These are phyloP conservation scores for Talaromyces sp. DNA, from an alignment of 2,329 filamentous ascomycete species.

Conservation along the genomic window DNA sequence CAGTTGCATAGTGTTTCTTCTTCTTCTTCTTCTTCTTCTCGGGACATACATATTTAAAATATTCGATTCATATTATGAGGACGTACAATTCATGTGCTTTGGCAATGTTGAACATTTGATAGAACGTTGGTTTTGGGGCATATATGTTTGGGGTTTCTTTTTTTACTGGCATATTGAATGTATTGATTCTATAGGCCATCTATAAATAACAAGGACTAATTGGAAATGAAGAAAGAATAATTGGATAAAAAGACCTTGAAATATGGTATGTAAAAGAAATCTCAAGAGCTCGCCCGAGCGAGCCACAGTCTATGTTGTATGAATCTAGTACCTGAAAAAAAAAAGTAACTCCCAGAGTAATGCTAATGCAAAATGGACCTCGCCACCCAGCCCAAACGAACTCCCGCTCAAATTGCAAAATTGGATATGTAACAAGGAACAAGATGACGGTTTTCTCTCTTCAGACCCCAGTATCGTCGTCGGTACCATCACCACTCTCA, in stretches of 20 bases:
- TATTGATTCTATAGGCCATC: neutral
- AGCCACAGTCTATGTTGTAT: neutral
- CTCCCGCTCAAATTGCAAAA: neutral
- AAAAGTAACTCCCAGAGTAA: neutral
- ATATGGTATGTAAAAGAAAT: neutral
- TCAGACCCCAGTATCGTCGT: neutral
- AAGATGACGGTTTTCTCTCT: neutral
- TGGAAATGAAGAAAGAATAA: too few relatives aligned
- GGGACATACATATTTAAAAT: neutral
- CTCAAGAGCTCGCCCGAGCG: neutral
- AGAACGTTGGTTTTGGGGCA: neutral
- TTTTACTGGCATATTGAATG: neutral
- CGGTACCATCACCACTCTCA: neutral
- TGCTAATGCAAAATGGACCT: neutral
- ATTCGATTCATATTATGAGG: neutral
- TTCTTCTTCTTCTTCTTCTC: neutral
- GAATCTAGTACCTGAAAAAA: neutral
- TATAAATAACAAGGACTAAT: neutral
- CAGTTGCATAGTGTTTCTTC: slow-evolving; percentile 1
- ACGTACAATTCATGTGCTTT: neutral
- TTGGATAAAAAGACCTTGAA: too few relatives aligned
- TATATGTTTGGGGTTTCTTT: neutral
- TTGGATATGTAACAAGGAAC: neutral
- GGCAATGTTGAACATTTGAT: neutral
- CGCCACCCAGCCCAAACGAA: neutral